phyloP scores from a whole-genome alignment of 2,329 filamentous ascomycete species.

The Fusarium sp. region DNA sequence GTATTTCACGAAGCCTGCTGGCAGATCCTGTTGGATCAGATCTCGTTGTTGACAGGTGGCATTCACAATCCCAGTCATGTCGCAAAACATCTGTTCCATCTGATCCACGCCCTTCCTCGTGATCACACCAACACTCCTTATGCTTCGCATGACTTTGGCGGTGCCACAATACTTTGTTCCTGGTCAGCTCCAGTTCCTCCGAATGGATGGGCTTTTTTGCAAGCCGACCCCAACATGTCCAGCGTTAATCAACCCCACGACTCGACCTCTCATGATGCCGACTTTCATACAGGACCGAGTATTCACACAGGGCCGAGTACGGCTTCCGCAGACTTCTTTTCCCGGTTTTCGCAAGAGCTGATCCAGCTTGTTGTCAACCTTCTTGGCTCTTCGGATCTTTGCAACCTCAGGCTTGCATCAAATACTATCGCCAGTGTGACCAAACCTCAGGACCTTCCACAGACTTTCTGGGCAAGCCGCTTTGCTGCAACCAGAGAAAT shows the following conservation, averaged over 20 bases:
- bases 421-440: neutral
- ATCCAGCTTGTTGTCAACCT: neutral
- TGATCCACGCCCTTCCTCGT: slow-evolving; percentile 1
- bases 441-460: neutral
- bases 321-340: neutral
- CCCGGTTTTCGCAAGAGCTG: slow-evolving; percentile 1
- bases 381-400: slow-evolving; percentile 1
- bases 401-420: slow-evolving; percentile 12
- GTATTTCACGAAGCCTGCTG: slow-evolving; percentile 16
- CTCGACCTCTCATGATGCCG: neutral
- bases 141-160: slow-evolving; percentile 9
- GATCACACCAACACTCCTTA: neutral
- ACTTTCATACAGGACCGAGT: neutral
- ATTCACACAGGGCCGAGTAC: neutral
- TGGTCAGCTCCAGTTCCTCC: neutral
- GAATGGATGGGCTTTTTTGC: neutral
- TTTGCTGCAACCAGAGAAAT: slow-evolving; percentile 11
- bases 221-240: slow-evolving; percentile 1
- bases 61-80: neutral
- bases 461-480: slow-evolving; percentile 26
- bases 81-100: slow-evolving; percentile 2
- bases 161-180: neutral
- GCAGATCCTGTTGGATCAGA: slow-evolving; percentile 1
- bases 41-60: neutral
- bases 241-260: neutral